A percentile compares a stretch with the other conserved stretches of the same genome.
phyloP scores from a whole-genome alignment of 2,329 filamentous ascomycete species.

The Chalaropsis ovoidea region DNA sequence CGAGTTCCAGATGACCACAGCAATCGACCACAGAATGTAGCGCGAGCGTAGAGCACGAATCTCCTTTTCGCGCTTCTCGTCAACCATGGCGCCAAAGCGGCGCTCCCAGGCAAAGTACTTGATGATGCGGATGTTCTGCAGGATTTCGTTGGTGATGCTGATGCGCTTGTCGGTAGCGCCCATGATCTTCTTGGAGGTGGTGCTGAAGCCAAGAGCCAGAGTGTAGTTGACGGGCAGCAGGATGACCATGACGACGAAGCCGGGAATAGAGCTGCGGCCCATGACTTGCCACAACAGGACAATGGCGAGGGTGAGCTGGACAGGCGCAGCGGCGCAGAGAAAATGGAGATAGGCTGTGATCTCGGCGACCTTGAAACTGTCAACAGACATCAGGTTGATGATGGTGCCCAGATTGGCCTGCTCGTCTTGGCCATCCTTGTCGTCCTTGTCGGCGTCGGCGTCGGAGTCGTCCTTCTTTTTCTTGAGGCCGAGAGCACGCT shows the following conservation, averaged over 20 bases:
- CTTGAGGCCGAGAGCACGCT: conserved; percentile 50
- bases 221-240: conserved; percentile 83
- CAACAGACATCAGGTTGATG: conserved; percentile 98
- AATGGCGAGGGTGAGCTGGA: conserved; percentile 74
- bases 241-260: conserved; percentile 79
- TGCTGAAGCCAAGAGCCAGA: conserved; percentile 75
- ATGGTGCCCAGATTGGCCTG: conserved; percentile 95
- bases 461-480: conserved; percentile 35
- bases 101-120: conserved; percentile 99
- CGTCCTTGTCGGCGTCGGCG: conserved; percentile 32
- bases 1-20: conserved; percentile 92
- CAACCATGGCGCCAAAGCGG: conserved; percentile 73
- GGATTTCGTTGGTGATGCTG: conserved; percentile 88
- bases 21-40: conserved; percentile 83
- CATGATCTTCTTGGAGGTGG: conserved; percentile 82
- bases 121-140: conserved; percentile 97
- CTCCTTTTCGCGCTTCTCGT: conserved; percentile 76
- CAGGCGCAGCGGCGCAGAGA: conserved; percentile 81
- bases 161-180: conserved; percentile 91
- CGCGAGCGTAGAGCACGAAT: conserved; percentile 66
- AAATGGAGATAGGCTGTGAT: conserved; percentile 93
- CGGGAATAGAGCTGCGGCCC: conserved; percentile 85
- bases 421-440: conserved; percentile 42
- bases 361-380: conserved; percentile 97
- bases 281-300: conserved; percentile 79